phyloP scores from a whole-genome alignment of 305 asterid genomes.

The Fraxinus nigra region DNA sequence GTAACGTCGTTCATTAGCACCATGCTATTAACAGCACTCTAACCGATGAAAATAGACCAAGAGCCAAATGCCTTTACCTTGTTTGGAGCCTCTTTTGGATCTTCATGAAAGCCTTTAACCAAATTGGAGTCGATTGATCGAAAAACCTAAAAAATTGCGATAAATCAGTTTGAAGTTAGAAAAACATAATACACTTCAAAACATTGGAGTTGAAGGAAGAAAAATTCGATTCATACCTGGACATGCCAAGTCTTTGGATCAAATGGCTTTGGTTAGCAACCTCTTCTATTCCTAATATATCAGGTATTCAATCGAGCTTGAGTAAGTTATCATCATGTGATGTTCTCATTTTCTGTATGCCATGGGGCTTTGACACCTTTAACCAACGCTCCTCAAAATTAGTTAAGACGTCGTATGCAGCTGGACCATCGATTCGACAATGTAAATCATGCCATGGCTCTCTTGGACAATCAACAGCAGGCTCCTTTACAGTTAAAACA shows the following conservation, averaged over 20 bases:
- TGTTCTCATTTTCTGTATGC: conserved; percentile 36
- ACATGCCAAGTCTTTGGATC: conserved; percentile 65
- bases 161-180: neutral
- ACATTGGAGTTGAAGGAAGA: neutral
- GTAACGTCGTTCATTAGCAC: neutral
- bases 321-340: conserved; percentile 45
- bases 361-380: conserved; percentile 41
- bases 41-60: neutral
- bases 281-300: conserved; percentile 36
- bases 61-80: conserved; percentile 32
- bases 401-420: conserved; percentile 60
- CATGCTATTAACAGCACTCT: neutral
- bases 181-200: neutral
- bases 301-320: conserved; percentile 43
- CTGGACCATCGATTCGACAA: conserved; percentile 63
- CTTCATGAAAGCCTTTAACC: conserved; percentile 76
- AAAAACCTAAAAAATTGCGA: conserved; percentile 37
- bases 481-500: conserved; percentile 30
- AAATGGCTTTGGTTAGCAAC: conserved; percentile 22
- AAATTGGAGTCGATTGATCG: conserved; percentile 83
- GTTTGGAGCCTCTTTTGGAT: conserved; percentile 55
- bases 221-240: conserved; percentile 31
- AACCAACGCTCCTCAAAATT: conserved; percentile 73
- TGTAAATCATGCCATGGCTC: conserved; percentile 82
- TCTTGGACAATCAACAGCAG: conserved; percentile 48